Conservation (phyloP, 1,284 basidiomycete species). For the Fistulinella staudtii region DNA sequence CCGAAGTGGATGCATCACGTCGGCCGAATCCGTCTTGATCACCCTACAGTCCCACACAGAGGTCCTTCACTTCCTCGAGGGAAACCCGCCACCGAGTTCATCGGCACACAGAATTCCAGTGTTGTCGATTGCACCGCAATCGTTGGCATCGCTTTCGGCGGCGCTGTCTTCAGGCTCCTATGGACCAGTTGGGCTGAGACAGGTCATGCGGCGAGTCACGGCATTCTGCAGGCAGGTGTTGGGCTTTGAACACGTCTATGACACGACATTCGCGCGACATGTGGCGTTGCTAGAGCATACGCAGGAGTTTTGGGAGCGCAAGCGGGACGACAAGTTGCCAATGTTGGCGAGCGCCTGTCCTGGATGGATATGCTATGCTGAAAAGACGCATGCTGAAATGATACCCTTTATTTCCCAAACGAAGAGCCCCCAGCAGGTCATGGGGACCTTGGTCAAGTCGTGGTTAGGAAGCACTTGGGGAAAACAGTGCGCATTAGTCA, state of each 20-base stretch:
- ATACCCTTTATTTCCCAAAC: conserved; percentile 85
- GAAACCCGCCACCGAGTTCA: conserved; percentile 45
- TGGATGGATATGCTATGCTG: conserved; percentile 99
- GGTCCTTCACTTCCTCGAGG: conserved; percentile 72
- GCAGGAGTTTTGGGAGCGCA: conserved; percentile 78
- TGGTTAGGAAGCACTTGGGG: conserved; percentile 69
- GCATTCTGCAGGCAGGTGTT: conserved; percentile 58
- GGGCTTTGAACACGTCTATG: conserved; percentile 78
- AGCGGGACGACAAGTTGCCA: conserved; percentile 53
- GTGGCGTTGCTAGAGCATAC: conserved; percentile 80
- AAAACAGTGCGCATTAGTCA: conserved; percentile 51
- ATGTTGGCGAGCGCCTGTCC: conserved; percentile 97
- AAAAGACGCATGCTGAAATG: conserved; percentile 95
- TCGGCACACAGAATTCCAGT: conserved; percentile 59
- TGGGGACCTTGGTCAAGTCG: conserved; percentile 90
- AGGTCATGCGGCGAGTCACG: conserved; percentile 66
- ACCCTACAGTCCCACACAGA: conserved; percentile 96
- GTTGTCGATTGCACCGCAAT: conserved; percentile 89
- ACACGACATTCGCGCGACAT: conserved; percentile 94
- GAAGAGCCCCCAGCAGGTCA: conserved; percentile 92
- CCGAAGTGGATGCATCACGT: conserved; percentile 92
- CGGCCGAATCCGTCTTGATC: conserved; percentile 95
- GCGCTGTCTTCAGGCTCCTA: conserved; percentile 51
- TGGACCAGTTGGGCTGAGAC: conserved; percentile 49
- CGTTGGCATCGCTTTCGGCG: conserved; percentile 85